phyloP scores from a whole-genome alignment of 331 rosid genomes.

The Phaseolus coccineus region DNA sequence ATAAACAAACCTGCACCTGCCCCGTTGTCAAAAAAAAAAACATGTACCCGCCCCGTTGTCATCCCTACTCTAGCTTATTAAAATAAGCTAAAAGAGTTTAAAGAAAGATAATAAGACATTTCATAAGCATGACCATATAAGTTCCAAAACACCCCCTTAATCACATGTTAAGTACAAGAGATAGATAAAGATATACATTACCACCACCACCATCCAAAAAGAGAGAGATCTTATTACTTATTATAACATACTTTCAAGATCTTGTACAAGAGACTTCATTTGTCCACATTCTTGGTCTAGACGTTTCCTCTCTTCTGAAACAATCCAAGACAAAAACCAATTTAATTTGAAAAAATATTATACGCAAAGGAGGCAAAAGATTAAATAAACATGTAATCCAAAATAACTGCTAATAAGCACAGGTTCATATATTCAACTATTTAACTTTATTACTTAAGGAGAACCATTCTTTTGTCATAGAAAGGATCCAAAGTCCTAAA shows the following conservation, averaged over 20 bases:
- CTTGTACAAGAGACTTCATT: slow-evolving; percentile 78
- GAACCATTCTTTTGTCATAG: neutral
- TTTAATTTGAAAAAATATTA: slow-evolving; percentile 17
- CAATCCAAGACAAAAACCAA: slow-evolving; percentile 30
- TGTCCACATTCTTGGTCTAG: slow-evolving; percentile 69
- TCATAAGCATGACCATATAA: neutral
- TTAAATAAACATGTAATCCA: slow-evolving; percentile 32
- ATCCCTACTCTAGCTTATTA: neutral
- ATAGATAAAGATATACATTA: slow-evolving; percentile 3
- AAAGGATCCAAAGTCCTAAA: neutral
- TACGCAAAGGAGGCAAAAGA: slow-evolving; percentile 28
- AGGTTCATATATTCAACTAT: slow-evolving; percentile 7
- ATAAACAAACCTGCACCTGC: too few species aligned
- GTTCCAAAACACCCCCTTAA: neutral
- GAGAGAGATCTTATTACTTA: slow-evolving; percentile 17
- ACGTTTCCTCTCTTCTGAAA: slow-evolving; percentile 72
- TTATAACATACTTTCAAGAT: slow-evolving; percentile 79
- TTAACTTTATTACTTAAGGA: slow-evolving; percentile 20
- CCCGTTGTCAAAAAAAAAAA: too few species aligned
- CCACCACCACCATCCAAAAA: neutral
- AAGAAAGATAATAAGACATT: neutral
- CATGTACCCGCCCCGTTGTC: too few species aligned
- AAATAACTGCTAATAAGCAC: slow-evolving; percentile 28
- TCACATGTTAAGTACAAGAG: neutral
- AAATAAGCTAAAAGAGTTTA: slow-evolving; percentile 13